These are phyloP conservation scores for Stachybotrys elegans DNA, from an alignment of 2,329 filamentous ascomycete species.

Conservation along the genomic window DNA sequence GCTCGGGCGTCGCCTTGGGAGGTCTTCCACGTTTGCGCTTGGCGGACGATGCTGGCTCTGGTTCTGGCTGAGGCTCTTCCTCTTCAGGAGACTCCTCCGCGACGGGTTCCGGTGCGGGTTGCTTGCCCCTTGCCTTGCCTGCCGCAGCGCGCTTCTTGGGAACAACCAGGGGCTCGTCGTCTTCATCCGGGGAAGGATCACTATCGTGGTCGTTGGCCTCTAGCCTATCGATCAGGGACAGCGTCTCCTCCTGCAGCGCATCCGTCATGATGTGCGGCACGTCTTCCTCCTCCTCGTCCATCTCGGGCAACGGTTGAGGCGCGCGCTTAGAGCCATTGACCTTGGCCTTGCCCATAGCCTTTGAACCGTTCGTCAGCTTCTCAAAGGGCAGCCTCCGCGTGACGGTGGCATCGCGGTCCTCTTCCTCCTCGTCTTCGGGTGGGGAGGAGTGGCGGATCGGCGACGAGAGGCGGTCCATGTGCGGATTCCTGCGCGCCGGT, in stretches of 20 bases:
- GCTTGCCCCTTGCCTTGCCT: background rate
- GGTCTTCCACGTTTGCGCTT: background rate
- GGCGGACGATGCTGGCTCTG: background rate
- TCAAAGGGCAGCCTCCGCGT: background rate
- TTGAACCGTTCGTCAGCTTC: background rate
- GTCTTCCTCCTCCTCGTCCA: background rate
- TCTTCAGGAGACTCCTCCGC: too few species aligned
- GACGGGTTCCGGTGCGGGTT: too few species aligned
- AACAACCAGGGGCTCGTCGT: background rate
- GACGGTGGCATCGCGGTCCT: slow-evolving; percentile 8
- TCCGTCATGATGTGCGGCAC: background rate
- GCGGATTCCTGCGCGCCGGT: slow-evolving; percentile 58
- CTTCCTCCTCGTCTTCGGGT: slow-evolving; percentile 14
- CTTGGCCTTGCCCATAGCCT: background rate
- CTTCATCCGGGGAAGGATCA: background rate
- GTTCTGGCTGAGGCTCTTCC: background rate
- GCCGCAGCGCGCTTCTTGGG: background rate
- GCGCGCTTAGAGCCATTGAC: background rate
- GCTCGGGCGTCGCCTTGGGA: background rate
- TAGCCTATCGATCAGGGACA: background rate
- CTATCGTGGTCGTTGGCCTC: background rate
- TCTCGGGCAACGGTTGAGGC: background rate
- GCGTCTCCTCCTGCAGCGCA: background rate
- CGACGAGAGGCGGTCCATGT: slow-evolving; percentile 49
- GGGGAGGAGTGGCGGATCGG: slow-evolving; percentile 34